A percentile compares a stretch with the other conserved stretches of the same genome.
Evolutionary conservation across 495 filamentous ascomycete species (phyloP).

Genomic region (Penicillium odoratum): DNA sequence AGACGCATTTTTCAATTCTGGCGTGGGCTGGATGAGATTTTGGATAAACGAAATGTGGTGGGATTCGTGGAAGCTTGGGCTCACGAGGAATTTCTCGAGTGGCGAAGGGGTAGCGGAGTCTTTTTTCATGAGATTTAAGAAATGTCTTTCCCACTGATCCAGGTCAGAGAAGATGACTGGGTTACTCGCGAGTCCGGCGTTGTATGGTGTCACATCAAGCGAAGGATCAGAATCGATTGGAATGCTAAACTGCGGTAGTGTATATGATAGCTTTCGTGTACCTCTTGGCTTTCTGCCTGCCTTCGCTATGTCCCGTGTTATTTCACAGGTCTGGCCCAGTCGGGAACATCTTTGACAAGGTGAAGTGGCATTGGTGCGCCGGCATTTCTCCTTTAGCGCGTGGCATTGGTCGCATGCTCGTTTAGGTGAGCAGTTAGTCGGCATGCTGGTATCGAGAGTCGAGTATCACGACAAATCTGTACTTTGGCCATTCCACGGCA

Average conservation of each 20-base stretch:
- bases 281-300: slow-evolving; percentile 14
- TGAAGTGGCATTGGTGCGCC: background rate
- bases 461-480: background rate
- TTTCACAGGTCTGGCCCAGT: slow-evolving; percentile 10
- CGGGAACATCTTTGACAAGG: slow-evolving; percentile 21
- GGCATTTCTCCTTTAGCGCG: slow-evolving; percentile 19
- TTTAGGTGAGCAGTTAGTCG: background rate
- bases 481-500: background rate
- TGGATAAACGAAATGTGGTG: slow-evolving; percentile 20
- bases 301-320: slow-evolving; percentile 7
- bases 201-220: background rate
- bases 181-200: slow-evolving; percentile 15
- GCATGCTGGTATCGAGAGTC: background rate
- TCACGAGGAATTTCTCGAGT: slow-evolving; percentile 20
- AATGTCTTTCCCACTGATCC: slow-evolving; percentile 20
- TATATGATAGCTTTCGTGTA: slow-evolving; percentile 12
- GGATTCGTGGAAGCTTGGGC: slow-evolving; percentile 16
- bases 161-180: slow-evolving; percentile 10
- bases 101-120: slow-evolving; percentile 14
- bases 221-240: background rate
- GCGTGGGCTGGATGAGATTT: slow-evolving; percentile 11
- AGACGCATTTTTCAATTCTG: slow-evolving; percentile 14
- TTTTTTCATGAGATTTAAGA: slow-evolving; percentile 22
- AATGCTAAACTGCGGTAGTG: slow-evolving; percentile 9
- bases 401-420: slow-evolving; percentile 20